Conservation (phyloP, 345 rosid species). For the Bruguiera parviflora region DNA sequence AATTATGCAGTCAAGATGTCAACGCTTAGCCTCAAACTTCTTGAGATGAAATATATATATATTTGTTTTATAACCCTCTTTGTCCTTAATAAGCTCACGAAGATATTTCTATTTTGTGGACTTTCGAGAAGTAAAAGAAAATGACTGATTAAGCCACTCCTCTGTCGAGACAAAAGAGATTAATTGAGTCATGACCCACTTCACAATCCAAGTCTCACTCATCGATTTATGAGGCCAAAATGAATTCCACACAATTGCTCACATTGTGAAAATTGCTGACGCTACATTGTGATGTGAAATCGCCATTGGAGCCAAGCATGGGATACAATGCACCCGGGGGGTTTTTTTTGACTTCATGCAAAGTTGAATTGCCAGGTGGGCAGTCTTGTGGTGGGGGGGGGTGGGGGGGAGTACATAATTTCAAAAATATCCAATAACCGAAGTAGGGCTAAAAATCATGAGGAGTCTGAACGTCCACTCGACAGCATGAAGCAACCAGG, state of each 20-base stretch:
- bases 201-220: slow-evolving; percentile 7
- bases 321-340: background rate
- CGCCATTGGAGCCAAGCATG: slow-evolving; percentile 8
- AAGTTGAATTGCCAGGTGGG: too few species aligned
- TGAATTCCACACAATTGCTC: background rate
- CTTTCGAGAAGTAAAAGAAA: slow-evolving; percentile 7
- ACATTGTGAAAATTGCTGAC: slow-evolving; percentile 5
- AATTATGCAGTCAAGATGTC: too few species aligned
- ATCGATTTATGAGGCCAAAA: background rate
- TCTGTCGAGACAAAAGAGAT: slow-evolving; percentile 22
- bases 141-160: slow-evolving; percentile 21
- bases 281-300: slow-evolving; percentile 22
- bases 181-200: slow-evolving; percentile 34
- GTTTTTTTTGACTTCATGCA: too few species aligned
- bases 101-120: slow-evolving; percentile 18
- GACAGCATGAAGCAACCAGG: too few species aligned
- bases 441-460: too few species aligned
- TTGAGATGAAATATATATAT: too few species aligned
- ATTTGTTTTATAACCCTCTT: too few species aligned
- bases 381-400: too few species aligned
- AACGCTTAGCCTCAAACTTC: too few species aligned
- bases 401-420: too few species aligned
- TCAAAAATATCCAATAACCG: too few species aligned
- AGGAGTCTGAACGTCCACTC: too few species aligned
- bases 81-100: background rate